Evolutionary conservation across 805 yeast species (phyloP).

Genomic region (Sugiyamaella lignohabitans): DNA sequence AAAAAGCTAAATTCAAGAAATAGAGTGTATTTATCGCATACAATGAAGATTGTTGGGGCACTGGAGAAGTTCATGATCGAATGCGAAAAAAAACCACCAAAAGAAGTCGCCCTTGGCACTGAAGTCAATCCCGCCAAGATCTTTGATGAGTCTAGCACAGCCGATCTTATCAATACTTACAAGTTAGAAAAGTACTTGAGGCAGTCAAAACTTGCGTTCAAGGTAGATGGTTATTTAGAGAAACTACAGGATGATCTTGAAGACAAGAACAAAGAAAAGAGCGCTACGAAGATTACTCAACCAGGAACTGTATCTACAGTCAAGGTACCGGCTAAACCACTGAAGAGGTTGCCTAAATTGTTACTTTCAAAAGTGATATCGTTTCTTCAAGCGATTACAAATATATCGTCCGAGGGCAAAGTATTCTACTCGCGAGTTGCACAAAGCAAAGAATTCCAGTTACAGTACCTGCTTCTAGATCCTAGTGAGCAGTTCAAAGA

Average conservation of each 20-base stretch:
- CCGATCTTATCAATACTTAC: constrained; percentile 65
- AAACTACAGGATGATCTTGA: constrained; percentile 10
- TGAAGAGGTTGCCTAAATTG: constrained; percentile 33
- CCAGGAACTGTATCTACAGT: too few relatives aligned
- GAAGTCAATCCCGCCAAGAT: constrained; percentile 48
- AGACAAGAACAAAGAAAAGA: constrained; percentile 11
- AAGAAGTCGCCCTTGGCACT: constrained; percentile 44
- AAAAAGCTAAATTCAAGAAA: constrained; percentile 63
- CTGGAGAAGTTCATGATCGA: constrained; percentile 43
- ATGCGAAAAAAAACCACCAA: constrained; percentile 19
- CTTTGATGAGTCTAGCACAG: constrained; percentile 47
- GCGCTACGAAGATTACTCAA: neutral
- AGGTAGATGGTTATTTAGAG: constrained; percentile 66
- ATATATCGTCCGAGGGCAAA: constrained; percentile 76
- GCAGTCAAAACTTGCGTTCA: constrained; percentile 72
- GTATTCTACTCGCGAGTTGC: constrained; percentile 53
- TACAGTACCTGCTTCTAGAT: constrained; percentile 72
- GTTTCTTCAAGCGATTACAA: constrained; percentile 58
- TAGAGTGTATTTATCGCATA: constrained; percentile 58
- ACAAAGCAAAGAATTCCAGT: constrained; percentile 21
- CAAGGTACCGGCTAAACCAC: too few relatives aligned
- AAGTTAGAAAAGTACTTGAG: constrained; percentile 58
- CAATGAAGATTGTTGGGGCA: constrained; percentile 49
- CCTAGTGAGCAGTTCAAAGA: constrained; percentile 67
- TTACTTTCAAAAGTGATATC: constrained; percentile 57